A percentile compares a stretch with the other conserved stretches of the same genome.
Conservation (phyloP, 768 basidiomycete genomes). For the Saitozyma sp. region DNA sequence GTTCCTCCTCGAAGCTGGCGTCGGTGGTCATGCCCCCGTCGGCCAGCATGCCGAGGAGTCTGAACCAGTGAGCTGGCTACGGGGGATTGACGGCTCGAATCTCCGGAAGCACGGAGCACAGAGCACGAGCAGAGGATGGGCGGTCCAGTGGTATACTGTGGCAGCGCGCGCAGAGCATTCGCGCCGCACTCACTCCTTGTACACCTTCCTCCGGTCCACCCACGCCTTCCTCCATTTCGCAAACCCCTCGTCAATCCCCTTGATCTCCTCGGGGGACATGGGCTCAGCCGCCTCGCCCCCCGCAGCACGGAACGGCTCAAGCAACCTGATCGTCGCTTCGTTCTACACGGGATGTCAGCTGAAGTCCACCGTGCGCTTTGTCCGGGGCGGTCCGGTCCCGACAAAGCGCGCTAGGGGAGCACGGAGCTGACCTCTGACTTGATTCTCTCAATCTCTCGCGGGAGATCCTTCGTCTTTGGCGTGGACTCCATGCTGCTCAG, state of each 20-base stretch:
- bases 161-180: no score
- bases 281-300: constrained; percentile 22
- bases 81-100: neutral
- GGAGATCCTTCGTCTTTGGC: constrained; percentile 71
- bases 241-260: constrained; percentile 72
- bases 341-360: constrained; percentile 25
- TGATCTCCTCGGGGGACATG: constrained; percentile 69
- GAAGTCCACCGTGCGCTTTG: constrained; percentile 1
- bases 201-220: constrained; percentile 72
- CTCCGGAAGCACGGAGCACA: neutral
- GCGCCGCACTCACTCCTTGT: constrained; percentile 63
- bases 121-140: neutral
- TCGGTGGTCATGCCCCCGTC: constrained; percentile 71
- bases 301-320: constrained; percentile 30
- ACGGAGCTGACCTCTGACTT: constrained; percentile 59
- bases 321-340: constrained; percentile 23
- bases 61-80: constrained; percentile 46
- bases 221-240: constrained; percentile 77
- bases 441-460: constrained; percentile 59
- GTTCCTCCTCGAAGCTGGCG: constrained; percentile 67
- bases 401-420: neutral
- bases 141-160: neutral
- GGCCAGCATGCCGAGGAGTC: constrained; percentile 72
- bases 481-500: constrained; percentile 64
- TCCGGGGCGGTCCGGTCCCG: no score